Base-by-base conservation (phyloP, 257 asterid species). In the Craterostigma plantagineum region DNA sequence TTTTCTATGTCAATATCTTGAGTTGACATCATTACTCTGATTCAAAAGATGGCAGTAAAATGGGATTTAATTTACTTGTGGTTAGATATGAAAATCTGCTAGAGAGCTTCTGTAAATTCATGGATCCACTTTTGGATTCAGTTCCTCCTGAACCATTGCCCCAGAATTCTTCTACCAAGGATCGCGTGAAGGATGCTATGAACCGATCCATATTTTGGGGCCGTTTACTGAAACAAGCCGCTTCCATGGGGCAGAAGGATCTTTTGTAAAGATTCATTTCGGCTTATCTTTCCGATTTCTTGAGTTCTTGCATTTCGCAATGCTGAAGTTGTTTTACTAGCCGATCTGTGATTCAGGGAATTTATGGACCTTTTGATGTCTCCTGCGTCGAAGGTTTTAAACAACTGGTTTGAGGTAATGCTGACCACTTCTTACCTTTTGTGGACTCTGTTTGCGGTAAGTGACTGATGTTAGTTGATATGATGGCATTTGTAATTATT, bases 391-490 rank as follows among this genome's bases (percentile, higher is more conserved):
- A 82, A 79, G 76, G 81, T 87, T 61, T 63, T 87, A 57, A 70
- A 87, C 63, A 82, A 74, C 50, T 87, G 95, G 98, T 87, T 87
- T 59, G 95, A 87, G 97, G 97, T 87, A 66, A 52, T 52, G 30
- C 4, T 23, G 30, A 23, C 30, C 30, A 23, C 6, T 23, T 23
- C 30, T 23, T 23, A 23, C 30, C 6, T 23, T 23, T 23, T 23
- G 30, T 23, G 30, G 30, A 23, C 30, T 23, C 6, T 23, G 30
- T 23, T 2, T 23, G 6, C 30, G 2, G n/a, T n/a, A n/a, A n/a
- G n/a, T 2, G 40, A 36, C 40, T 36, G 40, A 9, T 36, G 11
- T 36, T 36, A 23, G 30, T 23, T 23, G 30, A 23, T 23, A 23
- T 2, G 6, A 23, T 23, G 30, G 6, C 45, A 11, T 41, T 41